These are phyloP conservation scores for Podosphaera xanthii DNA, from an alignment of 2,329 filamentous ascomycete genomes.

Conservation along the genomic window DNA sequence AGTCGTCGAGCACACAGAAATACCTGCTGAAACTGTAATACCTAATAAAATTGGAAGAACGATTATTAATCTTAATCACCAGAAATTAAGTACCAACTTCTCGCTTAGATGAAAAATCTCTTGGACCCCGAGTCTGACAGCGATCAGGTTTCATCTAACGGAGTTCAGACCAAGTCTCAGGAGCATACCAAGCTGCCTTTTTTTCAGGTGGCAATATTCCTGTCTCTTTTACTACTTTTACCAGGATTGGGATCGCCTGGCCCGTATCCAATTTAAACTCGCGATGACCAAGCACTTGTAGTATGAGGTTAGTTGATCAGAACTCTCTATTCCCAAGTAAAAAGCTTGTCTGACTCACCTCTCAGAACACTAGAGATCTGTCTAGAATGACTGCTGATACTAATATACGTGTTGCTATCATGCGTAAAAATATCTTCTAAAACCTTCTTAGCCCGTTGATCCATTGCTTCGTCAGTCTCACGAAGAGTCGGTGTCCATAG, in stretches of 20 bases:
- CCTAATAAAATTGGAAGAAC: no score
- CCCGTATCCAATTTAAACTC: constrained; percentile 40
- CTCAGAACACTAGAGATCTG: constrained; percentile 29
- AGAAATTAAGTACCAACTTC: no score
- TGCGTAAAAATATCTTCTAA: constrained; percentile 32
- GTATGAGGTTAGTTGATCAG: background rate
- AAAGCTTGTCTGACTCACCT: constrained; percentile 7
- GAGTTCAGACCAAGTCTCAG: constrained; percentile 24
- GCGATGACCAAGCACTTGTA: constrained; percentile 32
- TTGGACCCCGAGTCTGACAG: background rate
- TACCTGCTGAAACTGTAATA: no score
- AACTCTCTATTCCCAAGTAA: background rate
- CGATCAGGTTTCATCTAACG: constrained; percentile 6
- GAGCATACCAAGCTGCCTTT: constrained; percentile 16
- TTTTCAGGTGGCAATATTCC: constrained; percentile 4
- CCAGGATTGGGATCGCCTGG: constrained; percentile 43
- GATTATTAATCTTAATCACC: no score
- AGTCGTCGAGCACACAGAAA: no score
- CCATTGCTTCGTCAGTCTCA: constrained; percentile 25
- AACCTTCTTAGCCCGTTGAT: constrained; percentile 23
- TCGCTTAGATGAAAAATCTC: no score
- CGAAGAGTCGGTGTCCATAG: constrained; percentile 23
- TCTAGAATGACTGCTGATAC: constrained; percentile 36
- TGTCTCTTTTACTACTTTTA: constrained; percentile 28
- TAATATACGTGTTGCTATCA: constrained; percentile 32